Conservation (phyloP, 192 early-diverging fungal species). For the Umbelopsis sp. region DNA sequence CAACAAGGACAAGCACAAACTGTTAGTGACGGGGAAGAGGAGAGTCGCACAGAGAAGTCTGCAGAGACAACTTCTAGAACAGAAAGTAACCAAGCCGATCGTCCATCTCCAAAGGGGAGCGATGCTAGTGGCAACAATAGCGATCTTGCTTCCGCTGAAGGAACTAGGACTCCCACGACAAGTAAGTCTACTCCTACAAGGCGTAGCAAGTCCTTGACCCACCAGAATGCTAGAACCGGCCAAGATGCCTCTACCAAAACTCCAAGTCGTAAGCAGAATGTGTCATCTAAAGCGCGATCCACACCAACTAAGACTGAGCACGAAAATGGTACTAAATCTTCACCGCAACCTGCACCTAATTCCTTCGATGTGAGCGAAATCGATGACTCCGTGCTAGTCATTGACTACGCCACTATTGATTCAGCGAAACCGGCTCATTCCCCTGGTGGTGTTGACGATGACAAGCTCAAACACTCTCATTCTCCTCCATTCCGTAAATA, state of each 20-base stretch:
- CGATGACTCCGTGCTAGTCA: neutral
- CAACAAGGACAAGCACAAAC: neutral
- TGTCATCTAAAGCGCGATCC: neutral
- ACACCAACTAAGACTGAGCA: neutral
- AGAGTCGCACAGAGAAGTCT: neutral
- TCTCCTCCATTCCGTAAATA: conserved; percentile 2
- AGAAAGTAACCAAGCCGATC: neutral
- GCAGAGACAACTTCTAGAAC: neutral
- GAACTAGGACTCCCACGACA: neutral
- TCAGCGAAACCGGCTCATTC: neutral
- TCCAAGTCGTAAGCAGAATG: neutral
- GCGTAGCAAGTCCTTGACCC: neutral
- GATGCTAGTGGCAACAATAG: neutral
- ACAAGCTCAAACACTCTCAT: neutral
- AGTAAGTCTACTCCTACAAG: conserved; percentile 4
- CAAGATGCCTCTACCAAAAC: neutral
- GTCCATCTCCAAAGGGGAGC: neutral
- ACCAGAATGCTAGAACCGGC: neutral
- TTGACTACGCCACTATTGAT: neutral
- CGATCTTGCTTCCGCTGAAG: neutral
- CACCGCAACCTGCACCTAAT: neutral
- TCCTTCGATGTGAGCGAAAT: neutral
- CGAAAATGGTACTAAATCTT: neutral
- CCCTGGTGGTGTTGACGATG: neutral
- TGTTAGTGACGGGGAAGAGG: conserved; percentile 4